These are phyloP conservation scores for Adansonia gregorii DNA, from an alignment of 441 rosid species.

Conservation along the genomic window DNA sequence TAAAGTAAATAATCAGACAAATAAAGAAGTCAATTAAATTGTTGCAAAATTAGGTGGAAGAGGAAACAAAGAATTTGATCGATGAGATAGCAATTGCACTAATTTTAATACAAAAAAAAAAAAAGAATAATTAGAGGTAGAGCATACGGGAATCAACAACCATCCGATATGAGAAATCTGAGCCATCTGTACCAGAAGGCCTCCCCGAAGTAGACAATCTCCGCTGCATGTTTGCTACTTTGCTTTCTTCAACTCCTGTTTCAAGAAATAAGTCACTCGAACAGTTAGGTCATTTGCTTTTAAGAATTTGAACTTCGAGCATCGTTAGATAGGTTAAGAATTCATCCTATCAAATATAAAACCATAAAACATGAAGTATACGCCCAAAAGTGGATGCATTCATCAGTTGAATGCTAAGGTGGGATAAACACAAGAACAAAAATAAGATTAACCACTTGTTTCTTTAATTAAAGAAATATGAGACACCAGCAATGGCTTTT, in stretches of 20 bases:
- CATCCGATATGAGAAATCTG: slow-evolving; percentile 86
- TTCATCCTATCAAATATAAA: neutral
- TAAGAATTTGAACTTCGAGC: neutral
- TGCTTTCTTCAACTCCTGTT: neutral
- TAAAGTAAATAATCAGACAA: neutral
- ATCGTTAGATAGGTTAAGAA: neutral
- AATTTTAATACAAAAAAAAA: neutral
- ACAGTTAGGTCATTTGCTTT: neutral
- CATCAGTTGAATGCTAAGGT: neutral
- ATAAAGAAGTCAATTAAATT: neutral
- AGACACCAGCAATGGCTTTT: neutral
- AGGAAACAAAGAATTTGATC: neutral
- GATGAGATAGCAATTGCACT: neutral
- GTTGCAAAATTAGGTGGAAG: neutral
- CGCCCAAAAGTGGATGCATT: neutral
- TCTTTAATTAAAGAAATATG: neutral
- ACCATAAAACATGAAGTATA: neutral
- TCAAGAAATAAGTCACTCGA: neutral
- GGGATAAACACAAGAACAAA: neutral
- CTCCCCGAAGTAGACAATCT: slow-evolving; percentile 51
- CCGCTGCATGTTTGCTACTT: slow-evolving; percentile 51
- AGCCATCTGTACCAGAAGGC: slow-evolving; percentile 82
- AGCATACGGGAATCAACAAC: slow-evolving; percentile 85
- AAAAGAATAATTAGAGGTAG: neutral
- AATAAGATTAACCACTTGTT: neutral